Percentiles rank a stretch among this genome's conserved stretches.
Evolutionary conservation across 768 basidiomycete species (phyloP).

Genomic region (Mrakia blollopis): DNA sequence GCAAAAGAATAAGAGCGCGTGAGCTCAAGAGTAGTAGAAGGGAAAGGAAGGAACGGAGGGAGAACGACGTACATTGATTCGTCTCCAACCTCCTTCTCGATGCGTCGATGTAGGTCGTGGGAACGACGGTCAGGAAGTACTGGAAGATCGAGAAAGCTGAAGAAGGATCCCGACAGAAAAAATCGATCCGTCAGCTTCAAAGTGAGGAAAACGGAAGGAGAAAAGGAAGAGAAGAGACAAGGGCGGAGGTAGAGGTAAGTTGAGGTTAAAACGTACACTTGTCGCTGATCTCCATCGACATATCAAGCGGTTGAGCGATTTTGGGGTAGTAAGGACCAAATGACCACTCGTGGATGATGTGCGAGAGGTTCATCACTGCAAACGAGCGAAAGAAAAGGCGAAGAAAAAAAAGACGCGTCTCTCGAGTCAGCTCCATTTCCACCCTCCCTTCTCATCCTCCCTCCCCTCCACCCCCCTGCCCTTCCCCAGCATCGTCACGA

Average conservation of each 20-base stretch:
- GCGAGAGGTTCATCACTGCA: slow-evolving; percentile 90
- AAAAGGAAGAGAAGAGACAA: neutral
- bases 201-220: neutral
- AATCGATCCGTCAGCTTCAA: neutral
- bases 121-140: slow-evolving; percentile 92
- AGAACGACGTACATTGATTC: slow-evolving; percentile 34
- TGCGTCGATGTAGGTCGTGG: slow-evolving; percentile 69
- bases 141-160: slow-evolving; percentile 84
- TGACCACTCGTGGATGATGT: slow-evolving; percentile 93
- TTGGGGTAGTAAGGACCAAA: slow-evolving; percentile 95
- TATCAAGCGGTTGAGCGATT: slow-evolving; percentile 88
- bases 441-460: neutral
- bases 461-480: neutral
- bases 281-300: slow-evolving; percentile 69
- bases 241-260: too few species aligned
- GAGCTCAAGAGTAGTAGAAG: slow-evolving; percentile 54
- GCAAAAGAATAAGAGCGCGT: neutral
- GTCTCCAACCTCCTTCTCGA: slow-evolving; percentile 51
- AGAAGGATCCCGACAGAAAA: neutral
- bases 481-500: neutral
- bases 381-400: too few species aligned
- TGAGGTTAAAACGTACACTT: slow-evolving; percentile 59
- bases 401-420: neutral
- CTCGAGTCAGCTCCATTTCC: neutral
- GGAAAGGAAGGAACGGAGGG: slow-evolving; percentile 53